Base-by-base conservation (phyloP, 495 filamentous ascomycete genomes). In the Tricharina praecox region DNA sequence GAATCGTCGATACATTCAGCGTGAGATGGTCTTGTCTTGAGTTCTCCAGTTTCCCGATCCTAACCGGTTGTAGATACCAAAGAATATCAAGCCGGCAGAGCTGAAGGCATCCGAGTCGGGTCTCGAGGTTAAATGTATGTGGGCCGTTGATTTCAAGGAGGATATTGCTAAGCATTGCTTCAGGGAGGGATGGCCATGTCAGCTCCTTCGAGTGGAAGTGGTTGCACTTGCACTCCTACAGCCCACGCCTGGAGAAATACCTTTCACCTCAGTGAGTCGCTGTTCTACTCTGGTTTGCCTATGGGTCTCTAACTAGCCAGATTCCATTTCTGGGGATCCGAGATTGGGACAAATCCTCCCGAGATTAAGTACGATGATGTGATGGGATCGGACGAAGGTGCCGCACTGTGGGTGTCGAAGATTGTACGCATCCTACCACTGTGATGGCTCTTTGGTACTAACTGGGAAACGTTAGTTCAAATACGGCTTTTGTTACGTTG, bases 401-500 rank as follows among this genome's bases (percentile, higher is more conserved):
- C 81, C 5, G 63, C 58, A 15, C 54, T 70, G 23, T 81, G 77
- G 73, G 67, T 75, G 10, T 47, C 63, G 4, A 66, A 73, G 7
- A 79, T 87, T 45, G 80, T 70, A 58, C 62, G 66, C n/a, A n/a
- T n/a, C n/a, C n/a, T n/a, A n/a, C 64, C 16, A 23, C 45, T 36
- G 11, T 9, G 38, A 0, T 49, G 30, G n/a, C 42, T 25, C 34
- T 50, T 19, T 30, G 2, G 23, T 48, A 30, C 3, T 32, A 13
- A 25, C 49, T 63, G 42, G 56, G 15, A 35, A 15, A 26, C 9
- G 13, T 51, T 49, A 64, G 73, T 68, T 71, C 49, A 59, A 58
- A 36, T 69, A 68, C 32, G 85, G 85, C 3, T 85, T 86, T 56
- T 78, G 66, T 49, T 83, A 82, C 55, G 71, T 93, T 7, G 64